A percentile compares a stretch with the other conserved stretches of the same genome.
These are phyloP conservation scores for Globisporangium cederbergense DNA, from an alignment of 352 stramenopile species.

Conservation along the genomic window DNA sequence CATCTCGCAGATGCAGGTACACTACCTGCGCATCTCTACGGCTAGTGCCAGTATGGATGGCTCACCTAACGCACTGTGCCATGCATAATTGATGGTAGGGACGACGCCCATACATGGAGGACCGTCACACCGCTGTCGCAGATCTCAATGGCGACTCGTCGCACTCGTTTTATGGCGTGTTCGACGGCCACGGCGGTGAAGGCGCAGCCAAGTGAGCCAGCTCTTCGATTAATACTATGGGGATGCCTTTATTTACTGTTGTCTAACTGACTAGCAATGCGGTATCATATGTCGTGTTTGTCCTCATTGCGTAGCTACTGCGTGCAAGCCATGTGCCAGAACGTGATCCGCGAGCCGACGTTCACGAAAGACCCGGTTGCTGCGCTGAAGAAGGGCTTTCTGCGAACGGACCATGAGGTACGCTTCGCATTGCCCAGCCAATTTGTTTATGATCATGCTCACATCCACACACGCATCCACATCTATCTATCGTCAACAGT, in stretches of 20 bases:
- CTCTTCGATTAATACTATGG: background rate
- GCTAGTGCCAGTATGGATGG: background rate
- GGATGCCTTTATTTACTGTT: constrained; percentile 8
- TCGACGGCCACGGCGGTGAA: constrained; percentile 91
- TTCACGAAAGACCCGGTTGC: constrained; percentile 63
- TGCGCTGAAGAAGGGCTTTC: constrained; percentile 76
- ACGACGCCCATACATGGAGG: constrained; percentile 89
- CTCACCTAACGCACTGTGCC: background rate
- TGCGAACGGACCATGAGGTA: constrained; percentile 79
- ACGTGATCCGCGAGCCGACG: constrained; percentile 69
- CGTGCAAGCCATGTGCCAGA: constrained; percentile 79
- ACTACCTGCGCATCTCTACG: too few relatives aligned
- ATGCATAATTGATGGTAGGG: constrained; percentile 29
- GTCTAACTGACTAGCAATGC: background rate
- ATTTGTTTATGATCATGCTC: background rate
- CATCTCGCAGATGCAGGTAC: constrained; percentile 74
- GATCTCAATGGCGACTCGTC: constrained; percentile 78
- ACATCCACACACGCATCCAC: background rate
- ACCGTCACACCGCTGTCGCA: constrained; percentile 74
- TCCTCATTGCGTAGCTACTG: constrained; percentile 50
- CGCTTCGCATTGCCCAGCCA: background rate
- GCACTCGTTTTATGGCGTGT: constrained; percentile 91
- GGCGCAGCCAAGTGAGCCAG: constrained; percentile 63
- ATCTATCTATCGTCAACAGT: constrained; percentile 34
- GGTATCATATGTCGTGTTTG: background rate